phyloP scores from a whole-genome alignment of 2,329 filamentous ascomycete species.

The Rugonectria rugulosa region DNA sequence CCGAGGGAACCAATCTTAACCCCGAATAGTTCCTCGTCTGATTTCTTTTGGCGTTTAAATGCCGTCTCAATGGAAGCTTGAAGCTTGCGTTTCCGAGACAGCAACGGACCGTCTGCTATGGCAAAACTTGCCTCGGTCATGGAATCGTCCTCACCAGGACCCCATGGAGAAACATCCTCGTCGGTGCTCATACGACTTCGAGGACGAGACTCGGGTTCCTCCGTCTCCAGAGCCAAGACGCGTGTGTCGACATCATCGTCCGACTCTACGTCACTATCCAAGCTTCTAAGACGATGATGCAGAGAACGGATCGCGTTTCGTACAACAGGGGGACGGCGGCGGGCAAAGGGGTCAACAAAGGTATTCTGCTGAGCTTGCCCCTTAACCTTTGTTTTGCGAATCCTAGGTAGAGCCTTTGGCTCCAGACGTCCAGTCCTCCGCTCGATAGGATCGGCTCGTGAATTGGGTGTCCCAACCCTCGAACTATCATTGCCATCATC shows the following conservation, averaged over 20 bases:
- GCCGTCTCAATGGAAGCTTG: slow-evolving; percentile 70
- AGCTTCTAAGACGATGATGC: slow-evolving; percentile 74
- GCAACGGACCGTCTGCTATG: slow-evolving; percentile 61
- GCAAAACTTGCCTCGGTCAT: slow-evolving; percentile 78
- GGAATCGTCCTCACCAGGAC: slow-evolving; percentile 66
- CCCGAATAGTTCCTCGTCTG: slow-evolving; percentile 79
- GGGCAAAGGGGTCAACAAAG: slow-evolving; percentile 73
- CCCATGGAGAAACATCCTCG: slow-evolving; percentile 59
- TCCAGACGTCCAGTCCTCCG: slow-evolving; percentile 64
- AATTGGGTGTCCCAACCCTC: slow-evolving; percentile 70
- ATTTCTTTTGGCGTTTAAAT: slow-evolving; percentile 82
- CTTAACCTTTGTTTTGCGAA: slow-evolving; percentile 72
- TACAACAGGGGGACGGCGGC: slow-evolving; percentile 64
- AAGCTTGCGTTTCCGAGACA: slow-evolving; percentile 76
- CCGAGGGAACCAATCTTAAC: slow-evolving; percentile 64
- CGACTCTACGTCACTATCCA: slow-evolving; percentile 78
- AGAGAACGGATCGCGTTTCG: slow-evolving; percentile 77
- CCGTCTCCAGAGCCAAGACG: slow-evolving; percentile 72
- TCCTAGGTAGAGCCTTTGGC: slow-evolving; percentile 72
- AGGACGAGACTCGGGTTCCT: slow-evolving; percentile 83
- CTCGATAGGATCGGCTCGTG: slow-evolving; percentile 68
- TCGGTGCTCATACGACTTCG: slow-evolving; percentile 76
- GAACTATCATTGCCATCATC: slow-evolving; percentile 69
- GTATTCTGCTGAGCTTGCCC: slow-evolving; percentile 63
- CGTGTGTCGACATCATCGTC: slow-evolving; percentile 77